Conservation (phyloP, 1,139 yeast genomes). For the Protomyces inouyei region DNA sequence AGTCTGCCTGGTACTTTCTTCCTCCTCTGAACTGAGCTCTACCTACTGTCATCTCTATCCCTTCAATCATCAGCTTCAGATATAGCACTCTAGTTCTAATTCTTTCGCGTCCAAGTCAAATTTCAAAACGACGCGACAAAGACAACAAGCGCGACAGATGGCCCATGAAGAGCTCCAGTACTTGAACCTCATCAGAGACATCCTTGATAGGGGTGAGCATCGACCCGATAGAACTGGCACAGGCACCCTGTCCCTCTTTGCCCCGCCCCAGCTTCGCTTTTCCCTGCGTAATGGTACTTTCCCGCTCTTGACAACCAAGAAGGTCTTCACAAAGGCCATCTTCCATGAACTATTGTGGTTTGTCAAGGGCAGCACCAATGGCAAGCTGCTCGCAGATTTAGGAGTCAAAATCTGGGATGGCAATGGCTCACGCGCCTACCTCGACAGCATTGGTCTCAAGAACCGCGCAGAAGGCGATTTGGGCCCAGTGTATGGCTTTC, state of each 20-base stretch:
- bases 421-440: constrained; percentile 88
- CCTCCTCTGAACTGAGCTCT: no score
- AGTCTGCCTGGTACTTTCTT: no score
- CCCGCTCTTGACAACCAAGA: constrained; percentile 88
- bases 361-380: constrained; percentile 83
- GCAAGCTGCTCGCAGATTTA: constrained; percentile 65
- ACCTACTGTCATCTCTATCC: no score
- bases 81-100: no score
- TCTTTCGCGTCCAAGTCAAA: no score
- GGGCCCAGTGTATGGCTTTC: constrained; percentile 98
- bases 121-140: no score
- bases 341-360: constrained; percentile 85
- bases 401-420: constrained; percentile 99
- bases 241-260: constrained; percentile 84
- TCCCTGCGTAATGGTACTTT: constrained; percentile 64
- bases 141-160: neutral
- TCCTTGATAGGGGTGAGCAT: constrained; percentile 77
- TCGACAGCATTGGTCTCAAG: constrained; percentile 74
- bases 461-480: constrained; percentile 87
- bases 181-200: constrained; percentile 69
- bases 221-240: constrained; percentile 97
- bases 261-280: constrained; percentile 92
- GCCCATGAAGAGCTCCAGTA: constrained; percentile 70
- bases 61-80: no score
- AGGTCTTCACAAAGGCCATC: constrained; percentile 51